Base-by-base conservation (phyloP, 2,329 filamentous ascomycete genomes). In the Rhynchosporium agropyri region DNA sequence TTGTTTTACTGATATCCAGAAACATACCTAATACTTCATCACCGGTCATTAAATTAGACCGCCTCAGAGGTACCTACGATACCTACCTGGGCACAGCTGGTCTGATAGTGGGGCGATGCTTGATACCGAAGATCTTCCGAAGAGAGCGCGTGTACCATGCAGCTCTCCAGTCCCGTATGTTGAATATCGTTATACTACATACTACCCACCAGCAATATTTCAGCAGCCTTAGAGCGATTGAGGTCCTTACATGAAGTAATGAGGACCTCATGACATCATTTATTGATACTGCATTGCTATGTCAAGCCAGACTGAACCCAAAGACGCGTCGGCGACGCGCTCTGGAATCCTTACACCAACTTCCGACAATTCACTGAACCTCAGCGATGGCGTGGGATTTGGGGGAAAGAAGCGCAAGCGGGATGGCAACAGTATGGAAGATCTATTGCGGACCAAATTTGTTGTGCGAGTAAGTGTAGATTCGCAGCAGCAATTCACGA, bases 391-490 rank as follows among this genome's bases (percentile, higher is more conserved):
- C 28, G 36, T 51, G 8, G 56, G 12, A 10, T 51, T 65, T 46
- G 67, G 66, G 26, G 63, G 58, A 20, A 73, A 67, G 60, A 77
- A 76, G 60, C 69, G 75, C 43, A 76, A 77, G 67, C 70, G 74
- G 42, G 71, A 70, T 67, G 71, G 66, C 5, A 69, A 65, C 57
- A 69, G 67, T 26, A 66, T 72, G 66, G 72, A 74, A 53, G 72
- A 73, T 60, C 59, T 76, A 12, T 60, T 76, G 28, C 72, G 68
- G 38, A 73, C 74, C 59, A 66, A 67, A 36, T 76, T 76, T 63
- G 64, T 72, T 20, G 70, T 76, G 33, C 74, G 72, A 70, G 75
- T 76, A 42, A 49, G 70, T 58, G 60, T 46, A 60, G 15, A 42
- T 50, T n/a, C 42, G 42, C 29, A 29, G 43, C 58, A 20, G 15